These are phyloP conservation scores for Podila epicladia DNA, from an alignment of 192 early-diverging fungal genomes.

Conservation along the genomic window DNA sequence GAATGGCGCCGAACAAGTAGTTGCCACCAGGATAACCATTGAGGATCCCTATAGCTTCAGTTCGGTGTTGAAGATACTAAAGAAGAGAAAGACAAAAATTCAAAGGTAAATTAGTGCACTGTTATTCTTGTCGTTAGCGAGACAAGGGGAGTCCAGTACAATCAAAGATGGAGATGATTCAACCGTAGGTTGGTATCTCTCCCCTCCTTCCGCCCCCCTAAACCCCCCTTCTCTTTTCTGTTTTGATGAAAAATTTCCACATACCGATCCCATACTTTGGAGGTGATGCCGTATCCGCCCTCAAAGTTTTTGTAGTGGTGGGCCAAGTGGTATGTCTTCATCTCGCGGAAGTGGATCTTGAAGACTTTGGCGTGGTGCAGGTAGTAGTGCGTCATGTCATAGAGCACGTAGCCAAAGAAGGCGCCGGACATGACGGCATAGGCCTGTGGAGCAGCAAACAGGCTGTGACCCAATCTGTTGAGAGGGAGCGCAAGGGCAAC, in stretches of 20 bases:
- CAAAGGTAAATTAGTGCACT: background rate
- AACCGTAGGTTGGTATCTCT: too few relatives aligned
- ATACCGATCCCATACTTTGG: slow-evolving; percentile 85
- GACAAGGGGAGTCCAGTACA: background rate
- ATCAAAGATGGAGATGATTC: too few relatives aligned
- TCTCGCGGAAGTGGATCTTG: slow-evolving; percentile 76
- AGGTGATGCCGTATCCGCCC: slow-evolving; percentile 89
- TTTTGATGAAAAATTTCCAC: background rate
- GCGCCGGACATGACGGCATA: slow-evolving; percentile 81
- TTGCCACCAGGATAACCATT: too few relatives aligned
- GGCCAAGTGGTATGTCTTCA: slow-evolving; percentile 95
- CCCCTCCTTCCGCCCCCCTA: too few relatives aligned
- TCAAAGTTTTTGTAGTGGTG: slow-evolving; percentile 96
- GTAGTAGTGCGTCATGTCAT: slow-evolving; percentile 95
- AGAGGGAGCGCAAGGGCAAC: slow-evolving; percentile 74
- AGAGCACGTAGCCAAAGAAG: slow-evolving; percentile 86
- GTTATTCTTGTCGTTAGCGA: background rate
- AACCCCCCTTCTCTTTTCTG: too few relatives aligned
- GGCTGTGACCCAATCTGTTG: slow-evolving; percentile 55
- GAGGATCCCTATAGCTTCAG: background rate
- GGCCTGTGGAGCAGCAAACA: slow-evolving; percentile 72
- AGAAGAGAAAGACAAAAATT: background rate
- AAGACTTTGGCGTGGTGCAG: slow-evolving; percentile 89
- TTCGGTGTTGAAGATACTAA: slow-evolving; percentile 12
- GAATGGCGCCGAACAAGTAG: too few relatives aligned